Evolutionary conservation across 441 rosid genomes (phyloP), one percentile per base, ranked within the genome.

Genomic region (Flueggea neowawraea): DNA sequence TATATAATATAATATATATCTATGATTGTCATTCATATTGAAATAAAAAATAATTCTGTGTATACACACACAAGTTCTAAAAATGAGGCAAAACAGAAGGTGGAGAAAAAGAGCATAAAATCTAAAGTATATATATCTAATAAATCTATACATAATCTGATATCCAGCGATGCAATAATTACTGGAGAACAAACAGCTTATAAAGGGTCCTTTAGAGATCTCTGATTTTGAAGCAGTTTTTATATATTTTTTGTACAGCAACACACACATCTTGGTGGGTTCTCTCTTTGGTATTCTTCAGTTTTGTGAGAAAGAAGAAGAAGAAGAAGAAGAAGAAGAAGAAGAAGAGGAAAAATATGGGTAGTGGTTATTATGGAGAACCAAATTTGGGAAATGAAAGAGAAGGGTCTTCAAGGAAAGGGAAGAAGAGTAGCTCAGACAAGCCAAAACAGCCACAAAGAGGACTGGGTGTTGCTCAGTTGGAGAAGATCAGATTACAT

Each of bases 391-490:
- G 86, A 60, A 79, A 71, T 39, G 84, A 78, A 54, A 78, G 83
- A 55, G 81, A 89, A 41, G 63, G 78, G 0, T 84, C 95, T 31
- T 77, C 90, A 16, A 85, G 89, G 64, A 89, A 81, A 78, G 81
- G 89, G 41, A 94, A 86, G 82, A 94, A 87, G 80, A 72, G 75
- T 68, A 78, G 71, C 43, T 74, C 96, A 43, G 97, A 89, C 12
- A 94, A 94, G 86, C 94, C 96, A n/a, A 94, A 87, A 72, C 96
- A 87, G 48, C 99, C 99, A 4, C 97, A 94, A 64, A 87, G 99
- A 82, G 99, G 99, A 10, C 96, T 91, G n/a, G 99, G 99, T n/a
- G 99, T 94, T 54, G 99, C 99, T 73, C 96, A 94, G 61, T 56
- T 94, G 74, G 99, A 94, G 80, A 91, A 91, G 76, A 91, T 94